Evolutionary conservation across 306 rosid species (phyloP).

Genomic region (Dryas octopetala): DNA sequence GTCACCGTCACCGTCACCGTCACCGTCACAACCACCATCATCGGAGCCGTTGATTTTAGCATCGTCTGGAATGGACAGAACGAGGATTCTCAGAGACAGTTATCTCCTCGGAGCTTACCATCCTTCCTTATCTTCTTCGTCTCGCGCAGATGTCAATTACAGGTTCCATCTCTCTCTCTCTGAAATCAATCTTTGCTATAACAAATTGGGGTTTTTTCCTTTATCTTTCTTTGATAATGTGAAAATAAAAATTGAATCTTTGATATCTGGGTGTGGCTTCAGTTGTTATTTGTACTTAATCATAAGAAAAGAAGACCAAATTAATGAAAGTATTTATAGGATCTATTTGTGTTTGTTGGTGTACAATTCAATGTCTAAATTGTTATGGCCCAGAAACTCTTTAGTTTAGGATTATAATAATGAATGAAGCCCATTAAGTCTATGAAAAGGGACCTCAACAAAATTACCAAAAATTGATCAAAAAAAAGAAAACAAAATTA

Average conservation of each 20-base stretch:
- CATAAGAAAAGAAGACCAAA: background rate
- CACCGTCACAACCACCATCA: constrained; percentile 5
- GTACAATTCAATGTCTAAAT: background rate
- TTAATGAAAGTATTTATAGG: background rate
- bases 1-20: constrained; percentile 11
- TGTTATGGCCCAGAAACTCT: background rate
- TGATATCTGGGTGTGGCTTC: background rate
- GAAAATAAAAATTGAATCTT: background rate
- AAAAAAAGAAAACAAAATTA: background rate
- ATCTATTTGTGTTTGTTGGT: background rate
- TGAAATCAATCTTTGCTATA: background rate
- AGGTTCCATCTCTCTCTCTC: constrained; percentile 41
- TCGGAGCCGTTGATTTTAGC: constrained; percentile 19
- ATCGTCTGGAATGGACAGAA: constrained; percentile 35
- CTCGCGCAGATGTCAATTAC: constrained; percentile 80
- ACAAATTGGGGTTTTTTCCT: background rate
- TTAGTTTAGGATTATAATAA: background rate
- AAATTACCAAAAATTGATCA: background rate
- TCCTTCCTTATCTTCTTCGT: constrained; percentile 40
- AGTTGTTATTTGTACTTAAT: background rate
- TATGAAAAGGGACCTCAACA: background rate
- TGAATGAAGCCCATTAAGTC: background rate
- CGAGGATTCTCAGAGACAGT: constrained; percentile 37
- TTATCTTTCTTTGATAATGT: background rate
- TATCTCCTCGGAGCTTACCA: constrained; percentile 31